phyloP scores from a whole-genome alignment of 2,329 filamentous ascomycete species.

The Fusarium oligoseptatum region DNA sequence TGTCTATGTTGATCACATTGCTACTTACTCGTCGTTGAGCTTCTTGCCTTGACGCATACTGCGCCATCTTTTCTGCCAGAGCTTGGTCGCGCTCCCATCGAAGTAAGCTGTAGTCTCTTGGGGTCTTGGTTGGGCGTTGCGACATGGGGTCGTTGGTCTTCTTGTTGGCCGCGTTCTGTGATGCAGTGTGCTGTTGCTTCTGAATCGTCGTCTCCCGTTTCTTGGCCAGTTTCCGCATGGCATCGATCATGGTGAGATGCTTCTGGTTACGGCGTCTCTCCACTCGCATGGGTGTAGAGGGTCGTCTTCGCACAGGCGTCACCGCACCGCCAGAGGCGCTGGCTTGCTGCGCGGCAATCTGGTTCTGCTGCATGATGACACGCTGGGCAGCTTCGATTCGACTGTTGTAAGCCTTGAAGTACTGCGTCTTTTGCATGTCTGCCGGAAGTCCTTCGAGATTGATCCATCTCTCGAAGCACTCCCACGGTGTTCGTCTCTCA shows the following conservation, averaged over 20 bases:
- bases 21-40: slow-evolving; percentile 66
- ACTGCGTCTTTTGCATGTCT: slow-evolving; percentile 95
- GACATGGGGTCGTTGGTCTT: slow-evolving; percentile 78
- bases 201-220: slow-evolving; percentile 88
- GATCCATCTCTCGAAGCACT: slow-evolving; percentile 98
- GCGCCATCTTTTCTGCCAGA: slow-evolving; percentile 70
- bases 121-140: slow-evolving; percentile 75
- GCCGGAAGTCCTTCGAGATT: slow-evolving; percentile 89
- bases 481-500: slow-evolving; percentile 94
- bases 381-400: slow-evolving; percentile 72
- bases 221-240: slow-evolving; percentile 94
- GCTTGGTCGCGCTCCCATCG: slow-evolving; percentile 88
- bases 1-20: not conserved
- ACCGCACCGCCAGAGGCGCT: slow-evolving; percentile 53
- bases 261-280: slow-evolving; percentile 89
- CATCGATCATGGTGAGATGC: slow-evolving; percentile 89
- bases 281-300: slow-evolving; percentile 85
- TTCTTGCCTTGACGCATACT: slow-evolving; percentile 71
- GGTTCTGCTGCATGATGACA: slow-evolving; percentile 66
- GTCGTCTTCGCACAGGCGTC: slow-evolving; percentile 69
- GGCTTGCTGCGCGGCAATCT: slow-evolving; percentile 65
- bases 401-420: slow-evolving; percentile 82
- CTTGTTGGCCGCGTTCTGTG: slow-evolving; percentile 81
- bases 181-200: slow-evolving; percentile 89
- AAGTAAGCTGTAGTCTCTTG: slow-evolving; percentile 89